phyloP scores from a whole-genome alignment of 2,329 filamentous ascomycete species.

The Colletotrichum sp. region DNA sequence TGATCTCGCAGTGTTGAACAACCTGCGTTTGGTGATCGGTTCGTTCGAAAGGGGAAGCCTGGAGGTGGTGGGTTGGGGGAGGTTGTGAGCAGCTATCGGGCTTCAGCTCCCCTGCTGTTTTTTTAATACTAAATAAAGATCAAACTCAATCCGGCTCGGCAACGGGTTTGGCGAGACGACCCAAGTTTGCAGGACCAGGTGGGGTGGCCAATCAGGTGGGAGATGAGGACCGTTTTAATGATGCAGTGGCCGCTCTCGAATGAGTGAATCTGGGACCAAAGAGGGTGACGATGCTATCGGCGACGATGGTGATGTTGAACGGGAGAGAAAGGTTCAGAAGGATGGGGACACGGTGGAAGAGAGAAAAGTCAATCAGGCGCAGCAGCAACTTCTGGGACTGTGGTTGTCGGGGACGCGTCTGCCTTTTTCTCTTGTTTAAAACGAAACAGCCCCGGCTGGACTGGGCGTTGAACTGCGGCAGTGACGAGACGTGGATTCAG shows the following conservation, averaged over 20 bases:
- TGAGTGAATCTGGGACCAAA: background rate
- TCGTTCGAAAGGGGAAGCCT: background rate
- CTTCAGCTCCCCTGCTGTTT: slow-evolving; percentile 15
- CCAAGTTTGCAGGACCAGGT: slow-evolving; percentile 3
- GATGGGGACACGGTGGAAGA: background rate
- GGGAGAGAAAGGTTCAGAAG: background rate
- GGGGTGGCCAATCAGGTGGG: slow-evolving; percentile 4
- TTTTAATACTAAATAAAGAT: slow-evolving; percentile 15
- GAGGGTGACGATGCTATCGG: background rate
- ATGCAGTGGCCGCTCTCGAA: background rate
- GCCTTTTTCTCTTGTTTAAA: slow-evolving; percentile 16
- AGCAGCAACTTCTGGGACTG: background rate
- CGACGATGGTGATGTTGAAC: background rate
- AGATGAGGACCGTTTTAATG: background rate
- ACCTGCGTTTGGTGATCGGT: background rate
- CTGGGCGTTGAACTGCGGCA: slow-evolving; percentile 17
- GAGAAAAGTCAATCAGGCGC: background rate
- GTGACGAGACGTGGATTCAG: slow-evolving; percentile 19
- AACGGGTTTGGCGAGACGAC: slow-evolving; percentile 20
- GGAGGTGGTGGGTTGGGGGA: background rate
- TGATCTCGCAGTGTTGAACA: background rate
- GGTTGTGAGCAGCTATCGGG: slow-evolving; percentile 11
- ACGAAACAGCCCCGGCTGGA: slow-evolving; percentile 18
- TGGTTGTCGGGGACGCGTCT: slow-evolving; percentile 12
- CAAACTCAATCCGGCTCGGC: slow-evolving; percentile 19